Conservation (phyloP, 1,284 basidiomycete species). For the Puccinia horiana region DNA sequence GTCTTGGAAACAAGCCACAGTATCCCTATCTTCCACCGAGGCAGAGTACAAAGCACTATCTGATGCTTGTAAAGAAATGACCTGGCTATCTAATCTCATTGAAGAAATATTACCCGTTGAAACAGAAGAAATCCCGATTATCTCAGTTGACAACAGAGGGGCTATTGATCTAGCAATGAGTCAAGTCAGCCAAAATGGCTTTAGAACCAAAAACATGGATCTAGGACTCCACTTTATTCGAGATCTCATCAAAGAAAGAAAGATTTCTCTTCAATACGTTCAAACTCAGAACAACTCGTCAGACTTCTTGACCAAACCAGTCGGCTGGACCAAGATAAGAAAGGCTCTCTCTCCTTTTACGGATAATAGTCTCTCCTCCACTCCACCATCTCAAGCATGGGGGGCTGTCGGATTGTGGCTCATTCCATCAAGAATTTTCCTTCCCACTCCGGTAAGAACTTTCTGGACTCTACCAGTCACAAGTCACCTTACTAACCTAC, state of each 20-base stretch:
- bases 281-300: background rate
- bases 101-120: background rate
- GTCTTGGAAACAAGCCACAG: background rate
- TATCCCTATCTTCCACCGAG: background rate
- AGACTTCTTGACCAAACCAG: slow-evolving; percentile 4
- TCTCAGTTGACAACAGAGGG: background rate
- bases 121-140: background rate
- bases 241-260: background rate
- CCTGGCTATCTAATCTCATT: background rate
- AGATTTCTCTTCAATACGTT: background rate
- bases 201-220: slow-evolving; percentile 21
- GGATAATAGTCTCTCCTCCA: too few species aligned
- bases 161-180: slow-evolving; percentile 3
- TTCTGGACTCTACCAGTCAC: too few species aligned
- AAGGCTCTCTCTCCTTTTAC: too few species aligned
- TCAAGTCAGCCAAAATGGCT: slow-evolving; percentile 2
- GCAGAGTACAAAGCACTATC: slow-evolving; percentile 23
- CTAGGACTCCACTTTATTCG: background rate
- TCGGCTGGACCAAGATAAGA: too few species aligned
- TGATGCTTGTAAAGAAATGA: background rate
- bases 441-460: too few species aligned
- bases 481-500: too few species aligned
- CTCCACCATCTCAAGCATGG: too few species aligned
- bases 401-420: too few species aligned
- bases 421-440: too few species aligned